Base-by-base conservation (phyloP, 1,284 basidiomycete genomes). In the Xerocomus cyaneibrunnescens region DNA sequence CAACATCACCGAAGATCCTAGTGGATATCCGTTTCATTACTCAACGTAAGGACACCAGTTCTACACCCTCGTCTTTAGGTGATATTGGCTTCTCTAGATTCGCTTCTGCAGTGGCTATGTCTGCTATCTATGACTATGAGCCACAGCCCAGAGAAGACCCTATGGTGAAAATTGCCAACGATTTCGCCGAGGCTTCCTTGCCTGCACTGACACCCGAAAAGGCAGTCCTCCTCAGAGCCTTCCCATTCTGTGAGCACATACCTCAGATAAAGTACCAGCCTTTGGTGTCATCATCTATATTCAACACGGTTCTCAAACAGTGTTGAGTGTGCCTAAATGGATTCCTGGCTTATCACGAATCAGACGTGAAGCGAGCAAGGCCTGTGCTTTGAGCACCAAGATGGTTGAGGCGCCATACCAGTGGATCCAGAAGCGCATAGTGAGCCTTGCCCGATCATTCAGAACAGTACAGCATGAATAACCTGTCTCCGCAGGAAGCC, bases 321-420 rank as follows among this genome's bases (percentile, higher is more conserved):
- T 63, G 19, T n/a, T 59, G 16, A 23, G 28, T 6, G 25, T 63
- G 0, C 61, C 60, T 5, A 38, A 51, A 8, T 61, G 61, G 61
- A 16, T 61, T 10, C 59, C 59, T 5, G 45, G 16, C 25, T 28
- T 40, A 14, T 45, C 43, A 14, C 7, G 23, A 3, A 9, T 45
- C 32, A 45, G 23, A 45, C 47, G 27, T 8, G 43, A 46, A 5
- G 42, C 59, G 8, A 45, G 34, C 7, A 21, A 37, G 12, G 43
- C 50, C 0, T 32, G n/a, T 1, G 28, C 13, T 5, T 39, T 45
- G 16, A 27, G 32, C 0, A 4, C 2, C 3, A 50, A 52, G 25
- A 38, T 46, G 35, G 14, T 55, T 0, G 60, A 65, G 61, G 10
- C 28, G 8, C 28, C 28, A 12, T 30, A 30, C 10, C 28, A 12